These are phyloP conservation scores for Casuarina cunninghamiana DNA, from an alignment of 306 rosid species.

Conservation along the genomic window DNA sequence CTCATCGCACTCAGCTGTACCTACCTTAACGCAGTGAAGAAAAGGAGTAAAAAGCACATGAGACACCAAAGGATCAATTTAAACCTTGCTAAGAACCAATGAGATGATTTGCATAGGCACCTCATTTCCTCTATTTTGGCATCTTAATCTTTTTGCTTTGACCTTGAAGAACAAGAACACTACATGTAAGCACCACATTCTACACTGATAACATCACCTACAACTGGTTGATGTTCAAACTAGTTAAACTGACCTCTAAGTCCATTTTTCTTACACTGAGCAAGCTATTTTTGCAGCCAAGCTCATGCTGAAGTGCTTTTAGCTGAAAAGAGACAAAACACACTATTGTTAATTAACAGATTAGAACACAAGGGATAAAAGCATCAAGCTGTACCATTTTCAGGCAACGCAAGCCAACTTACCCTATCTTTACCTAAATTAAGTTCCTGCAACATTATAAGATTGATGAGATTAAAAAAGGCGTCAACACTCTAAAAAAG, in stretches of 20 bases:
- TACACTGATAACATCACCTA: constrained; percentile 10
- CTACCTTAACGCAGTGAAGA: constrained; percentile 35
- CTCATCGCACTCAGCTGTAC: constrained; percentile 33
- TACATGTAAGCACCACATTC: constrained; percentile 25
- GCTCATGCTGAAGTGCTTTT: constrained; percentile 64
- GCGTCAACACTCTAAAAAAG: background rate
- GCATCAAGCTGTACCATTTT: constrained; percentile 21
- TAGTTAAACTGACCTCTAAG: constrained; percentile 51
- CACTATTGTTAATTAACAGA: constrained; percentile 7
- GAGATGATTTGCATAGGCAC: constrained; percentile 24
- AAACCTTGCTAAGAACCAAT: background rate
- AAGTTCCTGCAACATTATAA: constrained; percentile 63
- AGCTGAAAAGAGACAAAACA: constrained; percentile 45
- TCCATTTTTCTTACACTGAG: constrained; percentile 48
- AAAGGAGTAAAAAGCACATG: constrained; percentile 8
- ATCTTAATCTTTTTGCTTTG: constrained; percentile 29
- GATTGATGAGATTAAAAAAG: constrained; percentile 15
- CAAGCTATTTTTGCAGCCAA: constrained; percentile 71
- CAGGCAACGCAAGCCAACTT: constrained; percentile 36
- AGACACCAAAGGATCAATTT: constrained; percentile 21
- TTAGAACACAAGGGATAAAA: constrained; percentile 5
- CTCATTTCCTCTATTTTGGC: constrained; percentile 38
- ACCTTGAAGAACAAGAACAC: constrained; percentile 30
- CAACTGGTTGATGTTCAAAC: constrained; percentile 15
- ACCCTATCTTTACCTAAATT: constrained; percentile 72